These are phyloP conservation scores for Sarocladium strictum DNA, from an alignment of 2,329 filamentous ascomycete genomes.

Conservation along the genomic window DNA sequence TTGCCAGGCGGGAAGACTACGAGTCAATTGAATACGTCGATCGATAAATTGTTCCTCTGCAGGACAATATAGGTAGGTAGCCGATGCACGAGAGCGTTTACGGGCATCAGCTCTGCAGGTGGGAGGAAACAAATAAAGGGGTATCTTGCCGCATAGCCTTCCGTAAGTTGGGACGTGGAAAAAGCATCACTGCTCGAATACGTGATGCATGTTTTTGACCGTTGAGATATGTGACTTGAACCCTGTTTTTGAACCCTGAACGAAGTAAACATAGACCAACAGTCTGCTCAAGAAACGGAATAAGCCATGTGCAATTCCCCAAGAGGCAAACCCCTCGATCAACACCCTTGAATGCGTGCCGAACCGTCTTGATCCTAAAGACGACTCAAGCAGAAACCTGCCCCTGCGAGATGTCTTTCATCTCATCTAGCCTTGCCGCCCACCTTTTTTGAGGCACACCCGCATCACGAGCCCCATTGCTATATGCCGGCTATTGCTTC, in stretches of 20 bases:
- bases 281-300: not conserved
- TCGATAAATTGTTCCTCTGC: too few species aligned
- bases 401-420: not conserved
- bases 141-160: not conserved
- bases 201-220: slow-evolving; percentile 6
- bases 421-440: not conserved
- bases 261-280: not conserved
- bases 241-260: not conserved
- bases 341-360: too few species aligned
- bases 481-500: not conserved
- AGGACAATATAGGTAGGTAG: too few species aligned
- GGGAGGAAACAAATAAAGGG: not conserved
- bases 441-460: not conserved
- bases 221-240: not conserved
- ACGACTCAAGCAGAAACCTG: not conserved
- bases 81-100: too few species aligned
- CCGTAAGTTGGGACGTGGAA: not conserved
- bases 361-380: too few species aligned
- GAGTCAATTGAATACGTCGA: too few species aligned
- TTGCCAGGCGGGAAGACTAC: too few species aligned
- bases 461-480: not conserved
- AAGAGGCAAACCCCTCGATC: not conserved
- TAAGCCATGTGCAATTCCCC: not conserved
- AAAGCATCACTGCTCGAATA: not conserved
- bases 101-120: not conserved